phyloP scores from a whole-genome alignment of 2,329 filamentous ascomycete genomes.

The Ilyonectria robusta region DNA sequence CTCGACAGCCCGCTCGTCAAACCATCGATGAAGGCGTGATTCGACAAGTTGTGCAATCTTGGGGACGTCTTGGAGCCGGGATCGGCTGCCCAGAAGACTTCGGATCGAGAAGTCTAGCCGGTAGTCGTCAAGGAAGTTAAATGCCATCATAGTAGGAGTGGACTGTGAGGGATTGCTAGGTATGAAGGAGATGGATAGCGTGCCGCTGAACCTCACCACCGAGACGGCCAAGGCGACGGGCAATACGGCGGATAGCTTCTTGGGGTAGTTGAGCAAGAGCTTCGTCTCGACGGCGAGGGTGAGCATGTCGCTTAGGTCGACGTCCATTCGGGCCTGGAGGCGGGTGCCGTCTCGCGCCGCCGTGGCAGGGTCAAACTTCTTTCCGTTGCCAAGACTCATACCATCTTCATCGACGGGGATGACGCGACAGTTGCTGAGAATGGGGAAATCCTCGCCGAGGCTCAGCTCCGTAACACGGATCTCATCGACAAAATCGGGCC shows the following conservation, averaged over 20 bases:
- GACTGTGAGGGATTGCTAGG: constrained; percentile 78
- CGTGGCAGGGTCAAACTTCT: constrained; percentile 66
- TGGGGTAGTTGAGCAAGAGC: constrained; percentile 93
- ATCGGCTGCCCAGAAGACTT: constrained; percentile 84
- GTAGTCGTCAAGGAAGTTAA: constrained; percentile 94
- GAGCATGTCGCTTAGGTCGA: constrained; percentile 95
- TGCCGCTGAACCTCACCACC: constrained; percentile 94
- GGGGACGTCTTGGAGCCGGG: constrained; percentile 85
- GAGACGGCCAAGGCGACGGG: constrained; percentile 93
- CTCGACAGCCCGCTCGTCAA: constrained; percentile 88
- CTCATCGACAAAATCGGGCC: constrained; percentile 93
- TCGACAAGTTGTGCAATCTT: constrained; percentile 91
- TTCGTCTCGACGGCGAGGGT: constrained; percentile 96
- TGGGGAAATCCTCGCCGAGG: constrained; percentile 96
- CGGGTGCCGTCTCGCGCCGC: constrained; percentile 77
- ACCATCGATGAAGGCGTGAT: constrained; percentile 85
- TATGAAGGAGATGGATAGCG: constrained; percentile 92
- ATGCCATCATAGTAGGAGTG: constrained; percentile 90
- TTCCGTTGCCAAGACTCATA: constrained; percentile 66
- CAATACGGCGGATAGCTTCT: constrained; percentile 87
- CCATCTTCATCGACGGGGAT: constrained; percentile 91
- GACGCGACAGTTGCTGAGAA: constrained; percentile 97
- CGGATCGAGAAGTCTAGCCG: constrained; percentile 86
- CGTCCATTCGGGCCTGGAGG: constrained; percentile 95
- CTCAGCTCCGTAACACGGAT: constrained; percentile 95